phyloP scores from a whole-genome alignment of 257 asterid genomes.

The Buddleja alternifolia region DNA sequence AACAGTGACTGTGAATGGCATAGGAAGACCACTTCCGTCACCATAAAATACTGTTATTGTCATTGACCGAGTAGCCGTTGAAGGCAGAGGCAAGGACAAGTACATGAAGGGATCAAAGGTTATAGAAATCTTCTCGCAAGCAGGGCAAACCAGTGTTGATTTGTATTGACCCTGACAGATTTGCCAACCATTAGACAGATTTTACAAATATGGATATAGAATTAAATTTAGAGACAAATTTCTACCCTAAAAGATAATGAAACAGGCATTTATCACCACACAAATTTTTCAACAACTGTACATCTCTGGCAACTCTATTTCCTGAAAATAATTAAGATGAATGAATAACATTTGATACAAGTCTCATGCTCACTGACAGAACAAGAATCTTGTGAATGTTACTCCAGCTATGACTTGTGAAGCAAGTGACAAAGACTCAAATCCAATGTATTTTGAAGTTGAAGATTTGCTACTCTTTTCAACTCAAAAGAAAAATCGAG shows the following conservation, averaged over 20 bases:
- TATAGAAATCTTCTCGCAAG: slow-evolving; percentile 81
- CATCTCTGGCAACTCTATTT: slow-evolving; percentile 8
- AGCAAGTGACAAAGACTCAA: too few relatives aligned
- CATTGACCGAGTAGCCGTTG: slow-evolving; percentile 81
- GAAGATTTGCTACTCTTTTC: too few relatives aligned
- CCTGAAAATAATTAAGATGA: slow-evolving; percentile 12
- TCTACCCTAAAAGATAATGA: background rate
- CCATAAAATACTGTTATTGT: slow-evolving; percentile 82
- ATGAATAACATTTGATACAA: background rate
- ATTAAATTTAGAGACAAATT: background rate
- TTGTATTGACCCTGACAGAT: slow-evolving; percentile 90
- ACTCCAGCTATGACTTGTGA: background rate
- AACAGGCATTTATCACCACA: background rate
- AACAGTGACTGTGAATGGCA: slow-evolving; percentile 83
- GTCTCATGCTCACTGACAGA: background rate
- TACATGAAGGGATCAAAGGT: slow-evolving; percentile 99
- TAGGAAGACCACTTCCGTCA: slow-evolving; percentile 90
- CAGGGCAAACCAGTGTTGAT: slow-evolving; percentile 93
- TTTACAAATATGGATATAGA: background rate
- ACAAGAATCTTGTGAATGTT: background rate
- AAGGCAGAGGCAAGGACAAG: slow-evolving; percentile 92
- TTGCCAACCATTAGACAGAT: slow-evolving; percentile 21
- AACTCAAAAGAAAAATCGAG: too few relatives aligned
- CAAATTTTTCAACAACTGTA: background rate
- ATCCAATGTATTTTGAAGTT: too few relatives aligned